Percentiles rank a stretch among this genome's conserved stretches.
These are phyloP conservation scores for Vicia sativa DNA, from an alignment of 306 rosid genomes.

Conservation along the genomic window DNA sequence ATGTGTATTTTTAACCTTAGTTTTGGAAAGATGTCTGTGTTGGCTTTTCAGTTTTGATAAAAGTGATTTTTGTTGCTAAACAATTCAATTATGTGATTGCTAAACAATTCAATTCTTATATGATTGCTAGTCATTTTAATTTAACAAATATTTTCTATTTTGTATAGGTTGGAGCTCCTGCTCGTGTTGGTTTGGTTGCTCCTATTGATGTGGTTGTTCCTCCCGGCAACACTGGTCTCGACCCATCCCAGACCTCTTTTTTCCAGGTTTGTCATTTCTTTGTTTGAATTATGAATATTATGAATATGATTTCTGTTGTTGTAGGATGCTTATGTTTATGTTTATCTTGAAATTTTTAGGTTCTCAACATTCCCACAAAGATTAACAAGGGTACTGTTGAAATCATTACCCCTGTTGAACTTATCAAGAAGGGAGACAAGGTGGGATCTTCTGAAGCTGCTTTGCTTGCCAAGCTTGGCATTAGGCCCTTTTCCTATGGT, in stretches of 20 bases:
- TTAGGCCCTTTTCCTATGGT: conserved; percentile 93
- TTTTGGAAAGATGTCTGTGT: too few relatives aligned
- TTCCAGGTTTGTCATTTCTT: conserved; percentile 64
- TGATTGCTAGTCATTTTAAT: neutral
- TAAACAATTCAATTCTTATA: too few relatives aligned
- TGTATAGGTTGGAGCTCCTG: conserved; percentile 90
- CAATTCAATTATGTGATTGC: too few relatives aligned
- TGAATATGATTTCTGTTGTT: too few relatives aligned
- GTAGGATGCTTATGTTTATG: neutral
- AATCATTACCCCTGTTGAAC: conserved; percentile 94
- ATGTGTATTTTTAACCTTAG: too few relatives aligned
- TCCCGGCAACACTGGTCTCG: conserved; percentile 95
- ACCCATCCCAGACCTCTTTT: conserved; percentile 94
- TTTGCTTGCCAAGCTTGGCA: conserved; percentile 86
- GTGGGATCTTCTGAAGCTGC: conserved; percentile 97
- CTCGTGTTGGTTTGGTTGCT: conserved; percentile 96
- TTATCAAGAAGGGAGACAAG: conserved; percentile 92
- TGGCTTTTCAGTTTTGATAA: too few relatives aligned
- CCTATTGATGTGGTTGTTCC: conserved; percentile 96
- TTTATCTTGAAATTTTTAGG: conserved; percentile 43
- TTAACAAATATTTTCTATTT: neutral
- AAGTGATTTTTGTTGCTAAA: too few relatives aligned
- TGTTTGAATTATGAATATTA: neutral
- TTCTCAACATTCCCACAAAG: conserved; percentile 83
- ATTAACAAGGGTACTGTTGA: conserved; percentile 96